Evolutionary conservation across 1,139 yeast species (phyloP).

Genomic region (Suhomyces kunorum): DNA sequence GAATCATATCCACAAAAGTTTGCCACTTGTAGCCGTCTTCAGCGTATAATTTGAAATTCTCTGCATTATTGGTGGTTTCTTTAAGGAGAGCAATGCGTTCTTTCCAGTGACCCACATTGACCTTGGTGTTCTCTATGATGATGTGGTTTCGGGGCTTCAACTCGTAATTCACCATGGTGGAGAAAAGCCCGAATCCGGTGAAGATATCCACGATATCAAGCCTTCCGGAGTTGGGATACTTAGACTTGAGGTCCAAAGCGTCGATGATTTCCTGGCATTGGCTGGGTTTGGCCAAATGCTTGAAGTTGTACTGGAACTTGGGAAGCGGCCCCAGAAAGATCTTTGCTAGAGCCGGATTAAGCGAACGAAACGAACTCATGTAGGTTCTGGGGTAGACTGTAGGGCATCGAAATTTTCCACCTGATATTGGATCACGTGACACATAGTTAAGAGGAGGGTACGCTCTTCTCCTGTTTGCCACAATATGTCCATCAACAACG

Average conservation of each 20-base stretch:
- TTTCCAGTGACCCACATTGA: conserved; percentile 34
- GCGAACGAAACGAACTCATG: conserved; percentile 24
- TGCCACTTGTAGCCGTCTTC: conserved; percentile 68
- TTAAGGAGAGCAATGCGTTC: conserved; percentile 25
- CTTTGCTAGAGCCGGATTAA: conserved; percentile 33
- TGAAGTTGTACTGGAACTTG: conserved; percentile 26
- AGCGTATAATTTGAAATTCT: conserved; percentile 33
- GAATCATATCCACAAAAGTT: conserved; percentile 49
- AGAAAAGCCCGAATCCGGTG: conserved; percentile 55
- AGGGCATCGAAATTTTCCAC: background rate
- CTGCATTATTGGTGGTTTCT: conserved; percentile 25
- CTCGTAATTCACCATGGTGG: conserved; percentile 56
- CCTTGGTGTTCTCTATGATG: conserved; percentile 53
- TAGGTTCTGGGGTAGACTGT: background rate
- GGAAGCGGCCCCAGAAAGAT: conserved; percentile 22
- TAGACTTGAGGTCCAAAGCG: conserved; percentile 38
- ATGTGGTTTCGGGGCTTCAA: conserved; percentile 62
- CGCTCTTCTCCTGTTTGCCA: background rate
- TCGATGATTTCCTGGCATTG: conserved; percentile 45
- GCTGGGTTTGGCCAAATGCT: conserved; percentile 25
- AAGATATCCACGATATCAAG: conserved; percentile 68
- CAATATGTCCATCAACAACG: conserved; percentile 37
- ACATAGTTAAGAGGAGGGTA: background rate
- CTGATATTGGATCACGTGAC: background rate
- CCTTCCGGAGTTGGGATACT: conserved; percentile 43